Evolutionary conservation across 306 rosid genomes (phyloP).

Genomic region (Casuarina glauca): DNA sequence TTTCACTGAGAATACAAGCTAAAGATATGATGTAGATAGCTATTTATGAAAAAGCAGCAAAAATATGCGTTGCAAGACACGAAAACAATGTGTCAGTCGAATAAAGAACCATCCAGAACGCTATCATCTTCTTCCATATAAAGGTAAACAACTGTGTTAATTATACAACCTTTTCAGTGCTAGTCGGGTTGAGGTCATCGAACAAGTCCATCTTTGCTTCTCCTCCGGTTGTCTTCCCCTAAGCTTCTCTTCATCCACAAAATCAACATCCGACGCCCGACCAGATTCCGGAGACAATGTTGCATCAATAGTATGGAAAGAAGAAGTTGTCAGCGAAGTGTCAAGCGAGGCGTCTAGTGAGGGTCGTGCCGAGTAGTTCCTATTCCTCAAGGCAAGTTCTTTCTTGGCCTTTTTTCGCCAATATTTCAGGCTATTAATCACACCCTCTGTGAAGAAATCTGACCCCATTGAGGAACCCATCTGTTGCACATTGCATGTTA

Average conservation of each 20-base stretch:
- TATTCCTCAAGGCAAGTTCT: constrained; percentile 23
- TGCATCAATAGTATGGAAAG: constrained; percentile 31
- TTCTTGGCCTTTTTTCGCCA: constrained; percentile 48
- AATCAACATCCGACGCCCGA: constrained; percentile 4
- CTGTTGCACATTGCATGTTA: constrained; percentile 31
- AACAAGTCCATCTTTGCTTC: constrained; percentile 15
- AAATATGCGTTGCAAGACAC: neutral
- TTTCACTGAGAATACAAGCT: too few species aligned
- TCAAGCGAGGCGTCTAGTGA: constrained; percentile 29
- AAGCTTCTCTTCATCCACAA: constrained; percentile 1
- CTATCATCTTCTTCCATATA: neutral
- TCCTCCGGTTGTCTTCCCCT: neutral
- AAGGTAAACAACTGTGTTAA: neutral
- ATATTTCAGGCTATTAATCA: constrained; percentile 41
- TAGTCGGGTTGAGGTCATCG: constrained; percentile 18
- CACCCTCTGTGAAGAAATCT: constrained; percentile 46
- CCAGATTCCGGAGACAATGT: constrained; percentile 26
- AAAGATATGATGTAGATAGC: too few species aligned
- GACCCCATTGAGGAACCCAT: constrained; percentile 58
- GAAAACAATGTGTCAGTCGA: neutral
- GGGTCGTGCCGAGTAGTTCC: neutral
- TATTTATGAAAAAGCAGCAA: too few species aligned
- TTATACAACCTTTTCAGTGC: neutral
- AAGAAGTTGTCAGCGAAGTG: constrained; percentile 28
- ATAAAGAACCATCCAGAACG: neutral